Conservation (phyloP, 1,139 yeast genomes). For the Maudiozyma humilis region DNA sequence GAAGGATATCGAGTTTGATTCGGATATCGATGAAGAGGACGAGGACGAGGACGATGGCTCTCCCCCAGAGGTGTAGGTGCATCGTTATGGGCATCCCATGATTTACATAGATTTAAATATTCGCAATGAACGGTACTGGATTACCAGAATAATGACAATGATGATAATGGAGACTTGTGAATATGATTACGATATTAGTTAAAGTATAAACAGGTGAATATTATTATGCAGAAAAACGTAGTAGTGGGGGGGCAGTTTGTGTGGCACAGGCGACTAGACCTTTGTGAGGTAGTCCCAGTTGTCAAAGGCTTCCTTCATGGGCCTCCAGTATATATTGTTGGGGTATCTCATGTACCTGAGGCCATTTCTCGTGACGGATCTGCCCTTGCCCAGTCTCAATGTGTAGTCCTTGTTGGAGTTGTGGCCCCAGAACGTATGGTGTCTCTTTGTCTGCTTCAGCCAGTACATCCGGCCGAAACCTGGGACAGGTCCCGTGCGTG, state of each 20-base stretch:
- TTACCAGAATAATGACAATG: not conserved
- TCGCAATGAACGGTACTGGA: not conserved
- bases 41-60: slow-evolving; percentile 12
- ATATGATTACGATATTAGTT: not conserved
- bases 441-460: slow-evolving; percentile 24
- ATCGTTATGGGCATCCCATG: not conserved
- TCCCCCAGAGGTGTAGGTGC: not conserved
- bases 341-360: slow-evolving; percentile 24
- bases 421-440: slow-evolving; percentile 19
- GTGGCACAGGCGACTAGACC: not conserved
- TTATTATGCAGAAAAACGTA: not conserved
- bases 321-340: slow-evolving; percentile 17
- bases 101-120: not conserved
- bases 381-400: slow-evolving; percentile 13
- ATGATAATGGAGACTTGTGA: not conserved
- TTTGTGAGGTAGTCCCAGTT: slow-evolving; percentile 22
- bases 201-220: slow-evolving; percentile 1
- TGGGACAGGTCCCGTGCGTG: slow-evolving; percentile 23
- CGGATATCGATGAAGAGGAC: slow-evolving; percentile 12
- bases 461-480: slow-evolving; percentile 28
- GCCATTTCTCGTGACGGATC: slow-evolving; percentile 23
- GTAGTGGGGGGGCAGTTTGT: not conserved
- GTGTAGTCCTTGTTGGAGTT: slow-evolving; percentile 21
- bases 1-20: slow-evolving; percentile 44
- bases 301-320: slow-evolving; percentile 22